Base-by-base conservation (phyloP, 2,329 filamentous ascomycete genomes). In the Aspergillus intermedius region DNA sequence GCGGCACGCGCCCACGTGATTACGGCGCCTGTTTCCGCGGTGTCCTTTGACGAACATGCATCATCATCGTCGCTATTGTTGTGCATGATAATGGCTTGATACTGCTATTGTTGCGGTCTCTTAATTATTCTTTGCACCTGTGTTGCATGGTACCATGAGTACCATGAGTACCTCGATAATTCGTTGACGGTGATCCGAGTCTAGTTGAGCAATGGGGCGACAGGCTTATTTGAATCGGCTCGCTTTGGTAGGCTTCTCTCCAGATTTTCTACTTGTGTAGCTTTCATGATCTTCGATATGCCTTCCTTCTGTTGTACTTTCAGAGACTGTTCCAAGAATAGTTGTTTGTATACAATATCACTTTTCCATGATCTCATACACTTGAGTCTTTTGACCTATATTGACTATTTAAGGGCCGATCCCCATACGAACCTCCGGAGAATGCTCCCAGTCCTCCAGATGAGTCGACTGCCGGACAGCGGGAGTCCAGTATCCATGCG, bases 351-450 rank as follows among this genome's bases (percentile, higher is more conserved):
- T 43, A 15, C 6, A 30, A 15, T 15, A n/a, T 2, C 4, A 28
- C 40, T 43, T 47, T 41, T 42, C 37, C 44, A 44, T 43, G 12
- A 45, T 46, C 21, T 43, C 44, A 17, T 46, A 42, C 37, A 48
- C 28, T 22, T 22, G 8, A 28, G 47, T 15, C 13, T 42, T 30
- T 23, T 44, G 21, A 32, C 22, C 32, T 45, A 43, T 51, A 52
- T 57, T 66, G 42, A 68, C 55, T 15, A 28, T 44, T 34, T 23
- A 51, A 74, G 72, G 72, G 72, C 42, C 69, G 72, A 44, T 75
- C 72, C 19, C 71, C 72, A 15, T 74, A 72, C 52, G 70, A 74
- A 55, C 56, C 64, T n/a, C 69, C 70, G 5, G 69, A 72, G 48
- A 53, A 46, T 19, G 50, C 58, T 44, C 47, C 53, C 9, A 53